Conservation (phyloP, 2,329 filamentous ascomycete species). For the Neurospora crassa region DNA sequence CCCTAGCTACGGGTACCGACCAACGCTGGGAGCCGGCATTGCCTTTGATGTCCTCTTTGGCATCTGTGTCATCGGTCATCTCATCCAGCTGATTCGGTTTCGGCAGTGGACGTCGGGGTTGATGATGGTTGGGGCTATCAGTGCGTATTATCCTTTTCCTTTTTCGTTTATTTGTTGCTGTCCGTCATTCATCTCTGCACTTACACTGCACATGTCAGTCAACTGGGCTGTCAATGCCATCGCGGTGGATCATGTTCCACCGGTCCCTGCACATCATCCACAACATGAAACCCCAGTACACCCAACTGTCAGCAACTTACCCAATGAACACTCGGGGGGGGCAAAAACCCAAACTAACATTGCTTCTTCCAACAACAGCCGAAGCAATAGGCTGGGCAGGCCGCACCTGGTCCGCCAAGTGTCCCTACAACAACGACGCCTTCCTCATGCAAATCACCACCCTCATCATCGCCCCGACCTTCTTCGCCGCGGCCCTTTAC, state of each 20-base stretch:
- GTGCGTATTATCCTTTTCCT: slow-evolving; percentile 9
- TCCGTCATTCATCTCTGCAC: not conserved
- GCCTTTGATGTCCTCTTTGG: slow-evolving; percentile 17
- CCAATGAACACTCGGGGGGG: not conserved
- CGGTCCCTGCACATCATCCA: not conserved
- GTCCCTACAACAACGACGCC: slow-evolving; percentile 37
- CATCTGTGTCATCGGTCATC: slow-evolving; percentile 17
- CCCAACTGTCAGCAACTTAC: not conserved
- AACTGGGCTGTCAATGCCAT: not conserved
- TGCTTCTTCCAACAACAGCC: slow-evolving; percentile 11
- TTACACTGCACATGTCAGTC: not conserved
- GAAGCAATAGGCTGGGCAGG: slow-evolving; percentile 40
- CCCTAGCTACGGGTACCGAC: slow-evolving; percentile 17
- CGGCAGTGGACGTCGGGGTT: slow-evolving; percentile 17
- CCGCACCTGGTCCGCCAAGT: slow-evolving; percentile 37
- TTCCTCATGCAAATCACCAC: slow-evolving; percentile 42
- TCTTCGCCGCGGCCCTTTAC: slow-evolving; percentile 42
- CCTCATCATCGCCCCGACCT: slow-evolving; percentile 34
- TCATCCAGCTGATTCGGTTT: slow-evolving; percentile 12
- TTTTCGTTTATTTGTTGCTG: not conserved
- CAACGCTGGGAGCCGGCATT: slow-evolving; percentile 19
- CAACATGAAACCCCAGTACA: not conserved
- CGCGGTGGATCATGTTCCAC: not conserved
- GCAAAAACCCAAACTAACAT: not conserved
- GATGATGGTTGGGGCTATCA: slow-evolving; percentile 18